phyloP scores from a whole-genome alignment of 2,329 filamentous ascomycete genomes.

The Aspergillus texensis region DNA sequence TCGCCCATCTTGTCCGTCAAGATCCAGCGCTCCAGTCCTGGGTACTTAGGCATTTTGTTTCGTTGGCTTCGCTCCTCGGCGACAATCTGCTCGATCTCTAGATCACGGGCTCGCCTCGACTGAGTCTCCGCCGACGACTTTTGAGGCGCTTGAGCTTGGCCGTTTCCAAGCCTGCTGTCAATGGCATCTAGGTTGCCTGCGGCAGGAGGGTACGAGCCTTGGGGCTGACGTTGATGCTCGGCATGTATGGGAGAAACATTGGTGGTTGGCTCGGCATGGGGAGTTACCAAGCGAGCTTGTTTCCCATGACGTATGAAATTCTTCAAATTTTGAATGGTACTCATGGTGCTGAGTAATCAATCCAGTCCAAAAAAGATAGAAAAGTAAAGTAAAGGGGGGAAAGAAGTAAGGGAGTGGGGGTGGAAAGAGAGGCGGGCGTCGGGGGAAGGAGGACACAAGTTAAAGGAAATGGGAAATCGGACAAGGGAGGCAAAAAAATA shows the following conservation, averaged over 20 bases:
- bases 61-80: slow-evolving; percentile 88
- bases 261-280: slow-evolving; percentile 64
- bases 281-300: slow-evolving; percentile 74
- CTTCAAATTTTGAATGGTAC: slow-evolving; percentile 89
- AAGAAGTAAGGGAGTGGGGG: slow-evolving; percentile 1
- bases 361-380: slow-evolving; percentile 11
- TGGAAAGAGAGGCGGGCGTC: not conserved
- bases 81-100: slow-evolving; percentile 80
- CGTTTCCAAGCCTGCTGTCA: slow-evolving; percentile 63
- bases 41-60: slow-evolving; percentile 82
- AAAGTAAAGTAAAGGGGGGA: slow-evolving; percentile 6
- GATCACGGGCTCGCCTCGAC: slow-evolving; percentile 53
- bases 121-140: slow-evolving; percentile 59
- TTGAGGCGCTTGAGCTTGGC: slow-evolving; percentile 63
- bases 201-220: slow-evolving; percentile 50
- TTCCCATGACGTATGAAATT: slow-evolving; percentile 99
- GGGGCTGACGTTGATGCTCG: slow-evolving; percentile 60
- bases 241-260: slow-evolving; percentile 67
- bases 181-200: slow-evolving; percentile 65
- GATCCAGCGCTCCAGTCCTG: slow-evolving; percentile 82
- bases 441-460: slow-evolving; percentile 5
- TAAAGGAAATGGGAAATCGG: slow-evolving; percentile 6
- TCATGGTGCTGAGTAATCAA: slow-evolving; percentile 50
- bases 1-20: slow-evolving; percentile 97
- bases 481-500: slow-evolving; percentile 8